These are phyloP conservation scores for Venturiaceae sp. DNA, from an alignment of 2,329 filamentous ascomycete species.

Conservation along the genomic window DNA sequence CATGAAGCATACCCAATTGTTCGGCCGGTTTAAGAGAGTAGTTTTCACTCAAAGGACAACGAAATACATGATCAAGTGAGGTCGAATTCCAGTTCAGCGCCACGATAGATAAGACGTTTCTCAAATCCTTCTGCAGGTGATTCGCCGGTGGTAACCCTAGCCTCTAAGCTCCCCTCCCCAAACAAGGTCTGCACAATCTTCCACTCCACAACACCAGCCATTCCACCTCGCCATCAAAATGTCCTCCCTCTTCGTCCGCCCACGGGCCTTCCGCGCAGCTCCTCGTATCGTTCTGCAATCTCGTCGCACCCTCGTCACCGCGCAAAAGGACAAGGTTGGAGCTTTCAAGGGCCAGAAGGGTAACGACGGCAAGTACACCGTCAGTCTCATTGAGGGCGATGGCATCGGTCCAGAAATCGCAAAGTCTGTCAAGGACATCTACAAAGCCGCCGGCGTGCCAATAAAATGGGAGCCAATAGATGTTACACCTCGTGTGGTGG, in stretches of 20 bases:
- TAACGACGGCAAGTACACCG: constrained; percentile 84
- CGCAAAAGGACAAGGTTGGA: constrained; percentile 60
- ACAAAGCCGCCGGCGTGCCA: constrained; percentile 53
- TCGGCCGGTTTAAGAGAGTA: too few relatives aligned
- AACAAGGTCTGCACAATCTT: background rate
- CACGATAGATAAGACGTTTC: background rate
- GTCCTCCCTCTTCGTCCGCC: constrained; percentile 4
- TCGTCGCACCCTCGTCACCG: constrained; percentile 44
- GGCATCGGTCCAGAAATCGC: constrained; percentile 98
- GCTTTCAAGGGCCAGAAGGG: constrained; percentile 91
- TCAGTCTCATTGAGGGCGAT: constrained; percentile 97
- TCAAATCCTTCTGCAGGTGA: too few relatives aligned
- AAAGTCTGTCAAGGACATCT: constrained; percentile 98
- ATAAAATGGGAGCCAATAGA: constrained; percentile 97
- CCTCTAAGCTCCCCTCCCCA: background rate
- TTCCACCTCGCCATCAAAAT: background rate
- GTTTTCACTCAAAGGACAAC: background rate
- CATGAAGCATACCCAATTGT: too few relatives aligned
- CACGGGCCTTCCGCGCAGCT: constrained; percentile 1
- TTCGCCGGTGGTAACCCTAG: background rate
- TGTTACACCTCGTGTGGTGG: constrained; percentile 85
- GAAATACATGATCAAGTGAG: background rate
- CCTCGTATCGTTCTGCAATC: background rate
- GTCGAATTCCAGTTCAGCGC: background rate
- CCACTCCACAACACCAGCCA: background rate